Evolutionary conservation across 73 alveolate species (phyloP), one percentile per base, ranked within the genome.

Genomic region (Paraurostyla sp.): DNA sequence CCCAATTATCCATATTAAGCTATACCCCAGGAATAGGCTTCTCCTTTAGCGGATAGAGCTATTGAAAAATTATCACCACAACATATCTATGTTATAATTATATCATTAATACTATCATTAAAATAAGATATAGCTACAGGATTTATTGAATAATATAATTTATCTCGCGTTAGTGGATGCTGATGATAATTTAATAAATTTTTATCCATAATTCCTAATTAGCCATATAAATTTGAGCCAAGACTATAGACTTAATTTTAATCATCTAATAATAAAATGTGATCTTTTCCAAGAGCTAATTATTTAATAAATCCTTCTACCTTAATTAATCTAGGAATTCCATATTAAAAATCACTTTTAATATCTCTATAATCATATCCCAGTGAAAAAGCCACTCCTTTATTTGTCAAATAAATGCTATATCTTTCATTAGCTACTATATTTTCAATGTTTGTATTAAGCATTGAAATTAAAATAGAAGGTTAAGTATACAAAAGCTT

Each of bases 31-130:
- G 80, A 32, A 35, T 51, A 78, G 52, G 52, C 80, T 0, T 78
- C 11, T 9, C 89, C 89, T 11, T 51, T 30, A 13, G 0, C 6
- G 9, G 60, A 2, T 6, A 78, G 4, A 29, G 40, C 49, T 11
- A 78, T 35, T 7, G 89, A 78, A 38, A 52, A 78, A n/a, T 54
- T 22, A 29, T 78, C 89, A 7, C 89, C 89, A 54, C 89, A 78
- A 23, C 15, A 33, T 0, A 78, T 4, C 41, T 54, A 20, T 41
- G 49, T 49, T 0, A 50, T 52, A 2, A 13, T 23, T 0, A 78
- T 78, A 9, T 78, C 89, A 51, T 40, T 51, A 16, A 0, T 6
- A 29, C 3, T 2, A 16, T n/a, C 50, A 51, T 59, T 27, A 60
- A 78, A 78, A 51, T 29, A 78, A 29, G 33, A 15, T 6, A 78